Evolutionary conservation across 1,139 yeast species (phyloP), one percentile per base, ranked within the genome.

Genomic region (Hyphopichia buzzinii): DNA sequence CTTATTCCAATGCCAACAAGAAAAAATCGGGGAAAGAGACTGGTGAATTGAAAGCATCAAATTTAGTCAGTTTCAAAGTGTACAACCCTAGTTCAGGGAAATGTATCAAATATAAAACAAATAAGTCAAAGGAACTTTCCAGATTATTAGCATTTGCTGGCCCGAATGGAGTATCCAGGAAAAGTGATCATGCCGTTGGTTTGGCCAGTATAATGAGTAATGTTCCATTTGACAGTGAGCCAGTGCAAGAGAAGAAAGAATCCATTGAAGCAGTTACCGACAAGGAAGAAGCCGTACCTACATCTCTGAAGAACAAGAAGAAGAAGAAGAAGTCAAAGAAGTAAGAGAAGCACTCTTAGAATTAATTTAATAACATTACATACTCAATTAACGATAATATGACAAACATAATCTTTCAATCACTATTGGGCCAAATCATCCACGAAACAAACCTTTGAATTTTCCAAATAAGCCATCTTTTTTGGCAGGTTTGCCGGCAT

Each of bases 141-240:
- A 75, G 92, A 49, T 58, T 90, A 23, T 64, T 88, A 55, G 79
- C 87, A 27, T 88, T 90, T n/a, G 55, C 89, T 35, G 97, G 97
- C 0, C 96, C 97, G 3, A 72, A 77, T 42, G 92, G 94, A 3
- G 84, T 85, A 12, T 72, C 62, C 43, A 40, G 42, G 29, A 47
- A 46, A 27, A 35, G 35, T 7, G 50, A 42, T 13, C 58, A 64
- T 36, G 48, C 53, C 22, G 49, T 59, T 8, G 77, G 76, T 1
- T 56, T 67, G 42, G 63, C 72, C 14, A 63, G 72, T 42, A 46
- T 68, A 31, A 68, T 71, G 74, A 55, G 66, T 37, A 70, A 69
- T 43, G 53, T 55, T 4, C 67, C 64, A 40, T 69, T 62, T 39
- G 69, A 60, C 13, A 22, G 10, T 12, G 25, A 30, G 8, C 15